phyloP scores from a whole-genome alignment of 495 filamentous ascomycete genomes.

The Lentithecium fluviatile region DNA sequence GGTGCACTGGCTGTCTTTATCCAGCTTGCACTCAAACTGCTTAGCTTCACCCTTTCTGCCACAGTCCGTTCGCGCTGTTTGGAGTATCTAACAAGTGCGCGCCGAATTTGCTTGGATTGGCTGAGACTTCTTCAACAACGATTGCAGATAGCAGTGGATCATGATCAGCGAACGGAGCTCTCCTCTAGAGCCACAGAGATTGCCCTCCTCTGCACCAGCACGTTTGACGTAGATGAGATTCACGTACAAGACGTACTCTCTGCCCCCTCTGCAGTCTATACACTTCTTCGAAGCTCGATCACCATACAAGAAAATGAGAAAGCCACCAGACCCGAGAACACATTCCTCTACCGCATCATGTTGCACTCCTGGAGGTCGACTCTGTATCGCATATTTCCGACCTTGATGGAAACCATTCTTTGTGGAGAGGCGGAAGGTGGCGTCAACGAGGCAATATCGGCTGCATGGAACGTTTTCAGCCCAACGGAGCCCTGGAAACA shows the following conservation, averaged over 20 bases:
- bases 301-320: slow-evolving; percentile 22
- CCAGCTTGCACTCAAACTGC: slow-evolving; percentile 14
- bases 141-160: neutral
- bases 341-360: slow-evolving; percentile 2
- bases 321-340: neutral
- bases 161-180: slow-evolving; percentile 17
- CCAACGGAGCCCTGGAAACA: slow-evolving; percentile 18
- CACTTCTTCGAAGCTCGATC: slow-evolving; percentile 31
- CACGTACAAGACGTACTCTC: slow-evolving; percentile 14
- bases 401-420: neutral
- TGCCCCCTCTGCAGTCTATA: neutral
- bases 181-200: slow-evolving; percentile 25
- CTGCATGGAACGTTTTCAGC: slow-evolving; percentile 27
- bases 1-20: slow-evolving; percentile 21
- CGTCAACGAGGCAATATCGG: slow-evolving; percentile 17
- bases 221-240: slow-evolving; percentile 29
- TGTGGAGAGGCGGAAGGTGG: neutral
- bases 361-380: slow-evolving; percentile 4
- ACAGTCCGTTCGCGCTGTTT: slow-evolving; percentile 3
- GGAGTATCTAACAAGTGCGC: slow-evolving; percentile 9
- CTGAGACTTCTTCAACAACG: slow-evolving; percentile 14
- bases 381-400: slow-evolving; percentile 1
- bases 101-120: slow-evolving; percentile 19
- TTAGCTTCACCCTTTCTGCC: slow-evolving; percentile 4
- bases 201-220: slow-evolving; percentile 25